A percentile compares a stretch with the other conserved stretches of the same genome.
phyloP scores from a whole-genome alignment of 768 basidiomycete species.

The Rhizopogon vulgaris region DNA sequence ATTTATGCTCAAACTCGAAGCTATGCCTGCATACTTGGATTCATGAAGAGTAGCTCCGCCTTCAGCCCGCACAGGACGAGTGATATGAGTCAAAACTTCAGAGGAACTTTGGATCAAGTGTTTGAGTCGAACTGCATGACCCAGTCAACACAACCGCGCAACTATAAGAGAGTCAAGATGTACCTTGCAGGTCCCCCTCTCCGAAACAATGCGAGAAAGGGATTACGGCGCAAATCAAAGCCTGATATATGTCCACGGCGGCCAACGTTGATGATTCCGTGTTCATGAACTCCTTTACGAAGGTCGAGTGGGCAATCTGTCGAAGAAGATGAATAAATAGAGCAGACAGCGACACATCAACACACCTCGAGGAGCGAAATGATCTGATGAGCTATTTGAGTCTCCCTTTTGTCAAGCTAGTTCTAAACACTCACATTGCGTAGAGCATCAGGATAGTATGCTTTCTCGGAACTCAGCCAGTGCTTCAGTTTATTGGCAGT shows the following conservation, averaged over 20 bases:
- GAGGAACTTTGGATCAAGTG: not conserved
- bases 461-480: constrained; percentile 43
- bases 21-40: not conserved
- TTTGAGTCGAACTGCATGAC: not conserved
- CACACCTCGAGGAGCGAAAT: constrained; percentile 43
- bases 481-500: constrained; percentile 31
- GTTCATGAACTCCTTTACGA: constrained; percentile 8
- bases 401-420: not conserved
- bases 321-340: constrained; percentile 9
- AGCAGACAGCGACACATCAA: constrained; percentile 20
- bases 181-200: constrained; percentile 20
- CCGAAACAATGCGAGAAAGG: constrained; percentile 16
- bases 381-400: constrained; percentile 33
- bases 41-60: not conserved
- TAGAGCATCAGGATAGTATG: constrained; percentile 47
- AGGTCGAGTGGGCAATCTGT: constrained; percentile 18
- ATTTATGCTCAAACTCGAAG: not conserved
- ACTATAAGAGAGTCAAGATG: not conserved
- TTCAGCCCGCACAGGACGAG: not conserved
- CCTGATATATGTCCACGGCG: not conserved
- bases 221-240: constrained; percentile 12
- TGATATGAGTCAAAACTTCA: not conserved
- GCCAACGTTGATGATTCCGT: constrained; percentile 3
- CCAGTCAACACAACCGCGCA: not conserved
- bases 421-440: constrained; percentile 34